Conservation (phyloP, 2,329 filamentous ascomycete genomes). For the Pyrenochaeta sp. region DNA sequence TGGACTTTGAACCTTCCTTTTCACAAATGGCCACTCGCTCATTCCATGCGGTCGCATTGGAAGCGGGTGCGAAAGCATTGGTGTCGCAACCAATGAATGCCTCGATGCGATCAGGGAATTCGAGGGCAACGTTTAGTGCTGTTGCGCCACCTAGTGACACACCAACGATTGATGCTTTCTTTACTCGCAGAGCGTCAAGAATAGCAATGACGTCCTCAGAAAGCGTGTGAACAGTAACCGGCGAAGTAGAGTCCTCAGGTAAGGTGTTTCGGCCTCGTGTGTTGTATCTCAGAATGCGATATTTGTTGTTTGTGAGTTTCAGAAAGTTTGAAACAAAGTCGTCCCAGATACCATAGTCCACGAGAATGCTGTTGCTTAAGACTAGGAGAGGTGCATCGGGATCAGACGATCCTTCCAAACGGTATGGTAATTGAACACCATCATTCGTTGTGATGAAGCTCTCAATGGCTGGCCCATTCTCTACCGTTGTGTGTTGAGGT, state of each 20-base stretch:
- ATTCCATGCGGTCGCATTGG: constrained; percentile 81
- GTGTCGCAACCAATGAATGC: constrained; percentile 80
- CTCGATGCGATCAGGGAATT: constrained; percentile 65
- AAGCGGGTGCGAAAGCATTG: constrained; percentile 73
- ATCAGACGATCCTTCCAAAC: constrained; percentile 74
- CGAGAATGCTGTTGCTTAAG: constrained; percentile 81
- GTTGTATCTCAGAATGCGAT: constrained; percentile 80
- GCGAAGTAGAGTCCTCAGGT: constrained; percentile 51
- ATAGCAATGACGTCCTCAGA: constrained; percentile 72
- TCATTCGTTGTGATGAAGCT: constrained; percentile 75
- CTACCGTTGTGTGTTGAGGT: constrained; percentile 47
- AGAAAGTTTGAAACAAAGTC: constrained; percentile 70
- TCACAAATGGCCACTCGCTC: constrained; percentile 76
- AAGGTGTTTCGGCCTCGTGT: constrained; percentile 70
- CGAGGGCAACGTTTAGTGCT: constrained; percentile 74
- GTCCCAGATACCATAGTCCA: constrained; percentile 83
- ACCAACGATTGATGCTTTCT: constrained; percentile 72
- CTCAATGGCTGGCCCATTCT: constrained; percentile 60
- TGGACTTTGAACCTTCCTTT: constrained; percentile 51
- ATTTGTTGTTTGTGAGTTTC: constrained; percentile 62
- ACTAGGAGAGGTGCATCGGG: constrained; percentile 75
- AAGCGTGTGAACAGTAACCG: constrained; percentile 67
- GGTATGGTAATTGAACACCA: constrained; percentile 73
- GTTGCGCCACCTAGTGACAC: constrained; percentile 85
- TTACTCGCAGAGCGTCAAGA: constrained; percentile 73